phyloP scores from a whole-genome alignment of 202 grass and related monocot genomes.

The Elaeis oleifera region DNA sequence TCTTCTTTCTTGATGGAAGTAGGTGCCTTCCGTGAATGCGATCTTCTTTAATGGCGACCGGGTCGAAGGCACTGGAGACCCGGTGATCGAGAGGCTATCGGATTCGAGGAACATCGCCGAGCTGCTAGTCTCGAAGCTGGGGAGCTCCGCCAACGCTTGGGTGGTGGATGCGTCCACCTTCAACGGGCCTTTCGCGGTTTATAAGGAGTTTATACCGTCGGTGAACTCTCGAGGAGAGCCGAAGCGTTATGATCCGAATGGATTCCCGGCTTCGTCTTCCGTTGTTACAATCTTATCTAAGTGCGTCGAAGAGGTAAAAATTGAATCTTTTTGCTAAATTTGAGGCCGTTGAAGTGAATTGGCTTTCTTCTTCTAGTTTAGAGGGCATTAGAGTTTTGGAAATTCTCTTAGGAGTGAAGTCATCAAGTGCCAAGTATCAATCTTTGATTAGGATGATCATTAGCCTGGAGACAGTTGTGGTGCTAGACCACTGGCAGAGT shows the following conservation, averaged over 20 bases:
- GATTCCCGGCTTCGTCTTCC: conserved; percentile 55
- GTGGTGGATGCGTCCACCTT: conserved; percentile 70
- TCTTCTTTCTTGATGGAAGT: conserved; percentile 2
- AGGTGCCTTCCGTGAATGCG: conserved; percentile 66
- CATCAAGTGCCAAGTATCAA: too few species aligned
- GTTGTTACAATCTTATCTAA: conserved; percentile 41
- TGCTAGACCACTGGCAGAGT: too few species aligned
- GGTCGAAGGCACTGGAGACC: conserved; percentile 42
- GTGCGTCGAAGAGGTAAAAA: conserved; percentile 45
- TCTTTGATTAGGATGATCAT: too few species aligned
- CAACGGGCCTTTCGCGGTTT: conserved; percentile 51
- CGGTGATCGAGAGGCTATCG: conserved; percentile 57
- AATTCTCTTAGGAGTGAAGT: too few species aligned
- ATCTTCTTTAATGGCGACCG: conserved; percentile 83
- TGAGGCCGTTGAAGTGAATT: too few species aligned
- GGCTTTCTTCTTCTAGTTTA: too few species aligned
- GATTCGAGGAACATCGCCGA: conserved; percentile 39
- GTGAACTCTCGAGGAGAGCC: conserved; percentile 50
- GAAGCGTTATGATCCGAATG: conserved; percentile 47
- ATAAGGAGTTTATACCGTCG: conserved; percentile 50
- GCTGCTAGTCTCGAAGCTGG: conserved; percentile 45
- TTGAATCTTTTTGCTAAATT: not conserved
- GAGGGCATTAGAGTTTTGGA: too few species aligned
- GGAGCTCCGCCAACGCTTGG: conserved; percentile 55
- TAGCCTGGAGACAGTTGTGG: too few species aligned